These are phyloP conservation scores for Macadamia tetraphylla DNA, from an alignment of 164 flowering plant species.

Conservation along the genomic window DNA sequence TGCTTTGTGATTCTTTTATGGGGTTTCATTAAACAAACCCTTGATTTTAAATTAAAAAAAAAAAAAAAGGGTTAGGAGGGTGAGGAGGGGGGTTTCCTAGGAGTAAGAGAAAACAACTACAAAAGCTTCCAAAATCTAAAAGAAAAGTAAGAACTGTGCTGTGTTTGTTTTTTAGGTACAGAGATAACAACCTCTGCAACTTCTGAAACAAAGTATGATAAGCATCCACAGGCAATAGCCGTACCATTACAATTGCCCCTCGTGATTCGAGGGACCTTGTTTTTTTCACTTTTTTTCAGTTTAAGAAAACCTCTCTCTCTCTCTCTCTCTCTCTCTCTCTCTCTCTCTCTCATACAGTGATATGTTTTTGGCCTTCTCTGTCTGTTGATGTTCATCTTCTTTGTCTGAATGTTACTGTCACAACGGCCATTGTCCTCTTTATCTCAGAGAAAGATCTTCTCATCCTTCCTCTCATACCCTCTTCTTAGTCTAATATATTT, in stretches of 20 bases:
- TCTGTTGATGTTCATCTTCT: constrained; percentile 25
- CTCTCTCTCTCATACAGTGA: too few relatives aligned
- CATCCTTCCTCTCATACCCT: neutral
- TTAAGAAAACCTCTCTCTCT: constrained; percentile 3
- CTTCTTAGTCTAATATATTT: neutral
- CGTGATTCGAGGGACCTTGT: constrained; percentile 29
- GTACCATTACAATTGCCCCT: constrained; percentile 24
- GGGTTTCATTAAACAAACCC: too few relatives aligned
- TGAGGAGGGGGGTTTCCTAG: constrained; percentile 7
- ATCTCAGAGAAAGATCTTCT: neutral
- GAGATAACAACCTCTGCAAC: constrained; percentile 47
- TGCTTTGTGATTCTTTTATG: too few relatives aligned
- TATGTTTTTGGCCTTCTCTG: too few relatives aligned
- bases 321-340: neutral
- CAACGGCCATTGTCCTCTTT: constrained; percentile 14
- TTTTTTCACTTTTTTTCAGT: constrained; percentile 20
- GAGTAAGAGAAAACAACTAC: constrained; percentile 2
- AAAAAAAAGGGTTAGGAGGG: neutral
- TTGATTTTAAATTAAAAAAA: too few relatives aligned
- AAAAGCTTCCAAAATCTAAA: constrained; percentile 9
- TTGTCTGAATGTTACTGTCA: constrained; percentile 25
- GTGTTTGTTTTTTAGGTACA: constrained; percentile 29
- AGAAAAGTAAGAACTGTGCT: constrained; percentile 5
- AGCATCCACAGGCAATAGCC: constrained; percentile 7
- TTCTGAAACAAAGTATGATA: neutral